Conservation (phyloP, 495 filamentous ascomycete species). For the Parathielavia hyrcaniae region DNA sequence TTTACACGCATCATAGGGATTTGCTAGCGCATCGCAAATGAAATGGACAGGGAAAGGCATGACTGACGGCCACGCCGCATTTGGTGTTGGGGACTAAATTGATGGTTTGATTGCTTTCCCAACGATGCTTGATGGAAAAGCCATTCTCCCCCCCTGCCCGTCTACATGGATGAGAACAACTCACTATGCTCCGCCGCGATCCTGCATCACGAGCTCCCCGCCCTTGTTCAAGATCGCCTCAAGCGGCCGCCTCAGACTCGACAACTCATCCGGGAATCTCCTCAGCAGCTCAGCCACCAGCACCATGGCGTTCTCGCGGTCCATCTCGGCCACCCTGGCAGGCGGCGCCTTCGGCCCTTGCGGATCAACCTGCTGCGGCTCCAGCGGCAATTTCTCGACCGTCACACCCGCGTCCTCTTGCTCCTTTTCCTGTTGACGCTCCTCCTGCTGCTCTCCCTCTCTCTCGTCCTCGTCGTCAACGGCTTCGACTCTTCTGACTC, state of each 20-base stretch:
- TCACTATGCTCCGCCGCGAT: conserved; percentile 17
- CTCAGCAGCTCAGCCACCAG: conserved; percentile 54
- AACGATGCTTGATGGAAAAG: neutral
- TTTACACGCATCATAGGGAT: conserved; percentile 36
- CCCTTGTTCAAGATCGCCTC: conserved; percentile 36
- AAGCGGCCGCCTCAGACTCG: conserved; percentile 27
- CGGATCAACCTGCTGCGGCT: conserved; percentile 35
- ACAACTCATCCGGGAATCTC: conserved; percentile 40
- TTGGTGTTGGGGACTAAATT: conserved; percentile 19
- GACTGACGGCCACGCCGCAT: conserved; percentile 24
- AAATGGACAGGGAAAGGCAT: conserved; percentile 39
- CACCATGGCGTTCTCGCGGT: conserved; percentile 60
- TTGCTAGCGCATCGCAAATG: conserved; percentile 37
- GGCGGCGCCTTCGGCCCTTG: conserved; percentile 17
- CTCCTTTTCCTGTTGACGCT: conserved; percentile 27
- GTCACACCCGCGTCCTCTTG: conserved; percentile 1
- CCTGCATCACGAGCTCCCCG: conserved; percentile 29
- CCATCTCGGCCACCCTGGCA: conserved; percentile 36
- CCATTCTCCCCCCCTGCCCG: neutral
- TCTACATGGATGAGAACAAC: neutral
- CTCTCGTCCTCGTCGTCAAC: neutral
- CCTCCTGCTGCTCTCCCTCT: conserved; percentile 19
- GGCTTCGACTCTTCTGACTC: neutral
- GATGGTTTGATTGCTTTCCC: conserved; percentile 4
- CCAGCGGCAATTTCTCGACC: conserved; percentile 24